Evolutionary conservation across 805 yeast species (phyloP).

Genomic region (Ogataea wickerhamii): DNA sequence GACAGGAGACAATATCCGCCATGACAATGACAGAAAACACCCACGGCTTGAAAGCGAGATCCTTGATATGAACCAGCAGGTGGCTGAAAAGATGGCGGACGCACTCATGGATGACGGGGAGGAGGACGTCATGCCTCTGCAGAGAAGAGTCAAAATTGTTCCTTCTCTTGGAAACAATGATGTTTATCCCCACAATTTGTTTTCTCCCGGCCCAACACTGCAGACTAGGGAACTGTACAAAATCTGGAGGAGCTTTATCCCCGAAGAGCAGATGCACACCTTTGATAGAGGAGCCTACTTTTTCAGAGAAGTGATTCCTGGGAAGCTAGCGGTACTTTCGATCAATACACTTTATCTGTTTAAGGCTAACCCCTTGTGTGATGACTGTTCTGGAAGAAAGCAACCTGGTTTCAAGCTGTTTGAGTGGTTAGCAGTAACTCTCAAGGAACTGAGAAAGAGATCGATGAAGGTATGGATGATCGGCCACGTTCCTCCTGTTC

Average conservation of each 20-base stretch:
- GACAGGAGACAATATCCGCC: slow-evolving; percentile 89
- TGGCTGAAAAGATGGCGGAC: slow-evolving; percentile 49
- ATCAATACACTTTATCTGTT: slow-evolving; percentile 74
- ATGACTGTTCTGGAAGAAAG: slow-evolving; percentile 65
- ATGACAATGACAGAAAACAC: slow-evolving; percentile 68
- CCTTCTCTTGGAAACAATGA: slow-evolving; percentile 86
- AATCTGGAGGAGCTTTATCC: slow-evolving; percentile 72
- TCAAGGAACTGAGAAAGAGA: slow-evolving; percentile 68
- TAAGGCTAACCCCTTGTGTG: slow-evolving; percentile 77
- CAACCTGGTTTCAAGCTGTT: slow-evolving; percentile 80
- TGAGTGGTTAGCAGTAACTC: slow-evolving; percentile 71
- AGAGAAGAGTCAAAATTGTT: slow-evolving; percentile 41
- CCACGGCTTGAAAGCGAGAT: slow-evolving; percentile 77
- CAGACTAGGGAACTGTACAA: slow-evolving; percentile 75
- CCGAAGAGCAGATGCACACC: slow-evolving; percentile 70
- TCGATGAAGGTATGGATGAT: slow-evolving; percentile 82
- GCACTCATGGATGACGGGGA: slow-evolving; percentile 49
- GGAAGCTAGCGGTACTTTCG: slow-evolving; percentile 70
- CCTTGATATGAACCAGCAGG: slow-evolving; percentile 60
- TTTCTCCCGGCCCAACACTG: slow-evolving; percentile 83
- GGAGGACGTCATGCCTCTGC: slow-evolving; percentile 22
- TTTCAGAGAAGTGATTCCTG: slow-evolving; percentile 75
- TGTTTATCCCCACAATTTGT: slow-evolving; percentile 83
- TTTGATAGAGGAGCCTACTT: slow-evolving; percentile 75
- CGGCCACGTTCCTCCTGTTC: slow-evolving; percentile 87